Percentiles rank a stretch among this genome's conserved stretches.
Evolutionary conservation across 2,329 filamentous ascomycete species (phyloP).

Genomic region (Diplodia sapinea): DNA sequence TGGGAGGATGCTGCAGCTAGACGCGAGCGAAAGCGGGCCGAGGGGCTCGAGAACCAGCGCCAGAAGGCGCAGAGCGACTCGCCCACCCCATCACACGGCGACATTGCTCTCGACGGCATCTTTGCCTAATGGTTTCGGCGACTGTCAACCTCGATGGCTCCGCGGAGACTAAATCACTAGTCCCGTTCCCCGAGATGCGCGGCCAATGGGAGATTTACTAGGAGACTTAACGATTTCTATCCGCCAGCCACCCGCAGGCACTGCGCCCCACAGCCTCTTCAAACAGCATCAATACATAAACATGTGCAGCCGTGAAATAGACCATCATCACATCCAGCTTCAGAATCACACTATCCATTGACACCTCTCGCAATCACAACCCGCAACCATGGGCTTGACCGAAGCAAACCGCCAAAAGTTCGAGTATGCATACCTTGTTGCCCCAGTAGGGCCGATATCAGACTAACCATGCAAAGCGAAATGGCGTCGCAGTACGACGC

Average conservation of each 20-base stretch:
- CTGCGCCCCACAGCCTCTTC: slow-evolving; percentile 3
- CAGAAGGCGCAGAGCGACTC: slow-evolving; percentile 7
- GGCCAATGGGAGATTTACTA: slow-evolving; percentile 35
- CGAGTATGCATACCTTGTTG: slow-evolving; percentile 37
- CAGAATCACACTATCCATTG: not conserved
- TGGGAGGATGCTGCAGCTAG: slow-evolving; percentile 51
- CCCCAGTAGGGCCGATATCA: not conserved
- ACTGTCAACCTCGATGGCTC: not conserved
- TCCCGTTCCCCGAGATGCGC: slow-evolving; percentile 1
- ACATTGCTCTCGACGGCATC: slow-evolving; percentile 26
- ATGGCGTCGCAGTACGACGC: slow-evolving; percentile 63
- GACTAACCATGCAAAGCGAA: slow-evolving; percentile 49
- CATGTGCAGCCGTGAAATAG: not conserved
- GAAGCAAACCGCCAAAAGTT: slow-evolving; percentile 47
- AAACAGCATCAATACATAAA: not conserved
- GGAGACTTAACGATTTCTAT: slow-evolving; percentile 31
- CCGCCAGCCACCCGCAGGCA: slow-evolving; percentile 15
- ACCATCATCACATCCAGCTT: not conserved
- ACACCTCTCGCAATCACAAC: not conserved
- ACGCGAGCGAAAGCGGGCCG: slow-evolving; percentile 49
- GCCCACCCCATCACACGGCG: slow-evolving; percentile 4
- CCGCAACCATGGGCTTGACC: slow-evolving; percentile 34
- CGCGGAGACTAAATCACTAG: slow-evolving; percentile 22
- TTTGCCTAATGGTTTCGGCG: slow-evolving; percentile 21
- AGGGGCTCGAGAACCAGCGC: slow-evolving; percentile 48